phyloP scores from a whole-genome alignment of 2,329 filamentous ascomycete species.

The Aspergillus bombycis region DNA sequence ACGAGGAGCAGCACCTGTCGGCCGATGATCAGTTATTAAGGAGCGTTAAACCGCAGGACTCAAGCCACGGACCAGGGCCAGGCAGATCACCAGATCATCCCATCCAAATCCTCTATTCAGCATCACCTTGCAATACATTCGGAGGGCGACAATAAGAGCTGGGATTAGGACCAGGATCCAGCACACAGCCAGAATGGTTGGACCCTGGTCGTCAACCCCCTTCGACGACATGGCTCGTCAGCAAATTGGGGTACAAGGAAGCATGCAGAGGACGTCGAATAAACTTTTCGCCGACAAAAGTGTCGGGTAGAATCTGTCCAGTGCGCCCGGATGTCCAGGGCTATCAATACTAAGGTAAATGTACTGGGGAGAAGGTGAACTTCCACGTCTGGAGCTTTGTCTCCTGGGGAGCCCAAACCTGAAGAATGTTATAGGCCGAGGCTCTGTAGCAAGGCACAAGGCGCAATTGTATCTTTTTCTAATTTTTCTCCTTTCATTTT shows the following conservation, averaged over 20 bases:
- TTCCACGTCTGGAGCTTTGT: not conserved
- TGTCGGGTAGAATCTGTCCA: not conserved
- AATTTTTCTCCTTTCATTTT: not conserved
- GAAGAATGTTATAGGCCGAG: not conserved
- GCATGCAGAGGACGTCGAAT: not conserved
- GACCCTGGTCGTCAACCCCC: conserved; percentile 12
- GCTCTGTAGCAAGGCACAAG: not conserved
- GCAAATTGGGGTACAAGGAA: not conserved
- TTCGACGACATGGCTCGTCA: not conserved
- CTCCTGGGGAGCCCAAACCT: not conserved
- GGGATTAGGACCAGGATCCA: conserved; percentile 27
- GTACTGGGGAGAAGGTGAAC: not conserved
- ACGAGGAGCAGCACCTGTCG: conserved; percentile 16
- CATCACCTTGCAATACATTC: conserved; percentile 23
- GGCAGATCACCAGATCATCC: conserved; percentile 35
- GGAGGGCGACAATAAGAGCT: conserved; percentile 23
- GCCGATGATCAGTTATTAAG: not conserved
- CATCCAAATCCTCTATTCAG: conserved; percentile 42
- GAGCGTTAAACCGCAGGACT: not conserved
- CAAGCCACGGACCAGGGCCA: conserved; percentile 31
- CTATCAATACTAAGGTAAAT: not conserved
- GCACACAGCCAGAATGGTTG: conserved; percentile 22
- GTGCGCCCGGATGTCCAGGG: not conserved
- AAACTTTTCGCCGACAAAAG: not conserved
- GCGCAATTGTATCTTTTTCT: not conserved